phyloP scores from a whole-genome alignment of 352 stramenopile genomes.

The Phytopythium aichiense region DNA sequence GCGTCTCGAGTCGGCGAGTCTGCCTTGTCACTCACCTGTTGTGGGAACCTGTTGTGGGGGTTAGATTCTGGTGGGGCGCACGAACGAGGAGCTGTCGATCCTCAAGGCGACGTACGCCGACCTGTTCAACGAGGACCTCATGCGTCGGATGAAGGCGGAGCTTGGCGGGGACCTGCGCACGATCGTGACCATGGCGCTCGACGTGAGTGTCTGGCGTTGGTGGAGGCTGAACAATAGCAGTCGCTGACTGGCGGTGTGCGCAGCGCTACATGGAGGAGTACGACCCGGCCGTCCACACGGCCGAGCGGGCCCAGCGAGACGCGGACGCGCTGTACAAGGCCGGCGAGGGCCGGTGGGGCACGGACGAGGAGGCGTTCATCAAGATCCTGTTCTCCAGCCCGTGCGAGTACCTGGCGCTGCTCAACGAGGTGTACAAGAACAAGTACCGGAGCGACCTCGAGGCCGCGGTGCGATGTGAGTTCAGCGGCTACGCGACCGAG shows the following conservation, averaged over 20 bases:
- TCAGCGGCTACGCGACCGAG: slow-evolving; percentile 51
- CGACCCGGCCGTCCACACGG: slow-evolving; percentile 54
- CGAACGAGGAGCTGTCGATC: slow-evolving; percentile 66
- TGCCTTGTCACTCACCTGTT: background rate
- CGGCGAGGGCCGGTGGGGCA: slow-evolving; percentile 69
- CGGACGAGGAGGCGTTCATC: slow-evolving; percentile 64
- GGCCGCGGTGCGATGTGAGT: slow-evolving; percentile 57
- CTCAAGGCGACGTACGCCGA: slow-evolving; percentile 75
- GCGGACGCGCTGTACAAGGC: slow-evolving; percentile 66
- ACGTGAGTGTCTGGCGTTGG: slow-evolving; percentile 22
- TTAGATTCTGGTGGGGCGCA: slow-evolving; percentile 67
- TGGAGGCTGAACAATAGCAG: too few relatives aligned
- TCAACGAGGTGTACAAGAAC: slow-evolving; percentile 65
- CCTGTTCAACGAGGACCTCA: slow-evolving; percentile 71
- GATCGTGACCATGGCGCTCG: slow-evolving; percentile 54
- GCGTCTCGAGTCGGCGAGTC: background rate
- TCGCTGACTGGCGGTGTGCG: background rate
- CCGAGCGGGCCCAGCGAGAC: slow-evolving; percentile 43
- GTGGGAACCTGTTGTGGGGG: background rate
- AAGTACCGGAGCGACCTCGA: slow-evolving; percentile 66
- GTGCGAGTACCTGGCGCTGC: slow-evolving; percentile 42
- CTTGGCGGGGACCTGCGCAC: slow-evolving; percentile 68
- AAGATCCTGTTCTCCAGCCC: slow-evolving; percentile 57
- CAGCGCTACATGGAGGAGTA: slow-evolving; percentile 35
- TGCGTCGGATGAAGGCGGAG: slow-evolving; percentile 56